Percentiles rank a stretch among this genome's conserved stretches.
These are phyloP conservation scores for Rhodotorula sphaerocarpa DNA, from an alignment of 768 basidiomycete species.

Conservation along the genomic window DNA sequence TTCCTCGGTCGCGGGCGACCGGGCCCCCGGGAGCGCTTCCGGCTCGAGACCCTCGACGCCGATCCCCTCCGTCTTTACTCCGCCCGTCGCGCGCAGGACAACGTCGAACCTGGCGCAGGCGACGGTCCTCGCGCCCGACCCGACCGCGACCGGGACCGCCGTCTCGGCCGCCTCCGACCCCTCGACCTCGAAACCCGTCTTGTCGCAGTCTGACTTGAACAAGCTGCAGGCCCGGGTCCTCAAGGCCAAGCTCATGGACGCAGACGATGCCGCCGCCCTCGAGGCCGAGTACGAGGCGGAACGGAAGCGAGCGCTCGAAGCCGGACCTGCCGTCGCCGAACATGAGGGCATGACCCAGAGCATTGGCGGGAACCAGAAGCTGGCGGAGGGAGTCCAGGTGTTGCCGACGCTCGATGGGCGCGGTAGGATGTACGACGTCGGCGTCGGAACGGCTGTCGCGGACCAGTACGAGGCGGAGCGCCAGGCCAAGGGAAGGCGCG, in stretches of 20 bases:
- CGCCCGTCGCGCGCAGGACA: conserved; percentile 44
- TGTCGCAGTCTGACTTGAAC: conserved; percentile 58
- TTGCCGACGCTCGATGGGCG: conserved; percentile 78
- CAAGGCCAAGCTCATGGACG: conserved; percentile 76
- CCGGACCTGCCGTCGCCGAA: not conserved
- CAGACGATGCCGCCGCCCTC: conserved; percentile 63
- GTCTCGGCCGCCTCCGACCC: conserved; percentile 52
- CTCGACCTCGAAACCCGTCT: conserved; percentile 32
- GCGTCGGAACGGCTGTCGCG: conserved; percentile 52
- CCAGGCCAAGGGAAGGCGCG: conserved; percentile 57
- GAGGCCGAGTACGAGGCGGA: conserved; percentile 80
- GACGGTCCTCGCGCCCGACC: conserved; percentile 31
- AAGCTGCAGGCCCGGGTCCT: conserved; percentile 86
- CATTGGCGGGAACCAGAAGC: conserved; percentile 40
- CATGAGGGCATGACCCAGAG: conserved; percentile 11
- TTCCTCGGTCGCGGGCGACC: conserved; percentile 10
- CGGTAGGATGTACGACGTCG: conserved; percentile 84
- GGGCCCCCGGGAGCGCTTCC: conserved; percentile 1
- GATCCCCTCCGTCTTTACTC: conserved; percentile 83
- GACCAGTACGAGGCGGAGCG: conserved; percentile 51
- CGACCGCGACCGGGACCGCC: conserved; percentile 42
- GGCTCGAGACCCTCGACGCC: conserved; percentile 53
- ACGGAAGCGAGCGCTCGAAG: conserved; percentile 18
- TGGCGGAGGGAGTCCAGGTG: conserved; percentile 64
- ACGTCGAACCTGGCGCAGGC: conserved; percentile 27